Conservation (phyloP, 345 rosid genomes). For the Euphorbia peplus region DNA sequence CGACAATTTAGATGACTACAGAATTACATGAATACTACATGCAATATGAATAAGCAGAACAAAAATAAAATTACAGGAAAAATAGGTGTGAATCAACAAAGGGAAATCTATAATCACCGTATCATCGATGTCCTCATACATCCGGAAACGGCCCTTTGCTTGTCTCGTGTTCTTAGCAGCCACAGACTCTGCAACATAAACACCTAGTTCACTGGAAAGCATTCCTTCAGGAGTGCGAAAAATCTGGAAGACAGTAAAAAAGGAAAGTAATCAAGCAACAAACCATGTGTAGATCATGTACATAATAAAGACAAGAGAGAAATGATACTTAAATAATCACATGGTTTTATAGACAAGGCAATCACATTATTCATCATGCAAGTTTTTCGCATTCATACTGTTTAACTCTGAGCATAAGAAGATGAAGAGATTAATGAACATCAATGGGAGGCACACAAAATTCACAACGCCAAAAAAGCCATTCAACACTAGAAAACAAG, state of each 20-base stretch:
- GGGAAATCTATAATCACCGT: conserved; percentile 22
- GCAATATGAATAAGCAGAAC: not conserved
- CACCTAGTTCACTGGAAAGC: conserved; percentile 82
- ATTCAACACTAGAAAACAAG: not conserved
- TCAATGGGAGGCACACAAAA: not conserved
- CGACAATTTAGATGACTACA: not conserved
- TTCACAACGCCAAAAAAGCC: no score
- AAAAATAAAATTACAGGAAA: not conserved
- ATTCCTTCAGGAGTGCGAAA: conserved; percentile 87
- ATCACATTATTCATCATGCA: no score
- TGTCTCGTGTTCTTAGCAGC: conserved; percentile 61
- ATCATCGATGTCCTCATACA: conserved; percentile 43
- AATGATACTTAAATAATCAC: not conserved
- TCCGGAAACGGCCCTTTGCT: conserved; percentile 55
- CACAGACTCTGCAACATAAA: conserved; percentile 78
- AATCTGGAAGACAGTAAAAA: conserved; percentile 44
- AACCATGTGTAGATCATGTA: not conserved
- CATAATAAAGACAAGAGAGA: not conserved
- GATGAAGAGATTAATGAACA: not conserved
- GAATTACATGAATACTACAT: conserved; percentile 6
- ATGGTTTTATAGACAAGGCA: not conserved
- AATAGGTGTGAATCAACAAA: conserved; percentile 7
- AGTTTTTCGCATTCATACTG: not conserved
- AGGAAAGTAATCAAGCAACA: not conserved
- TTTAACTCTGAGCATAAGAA: no score